These are phyloP conservation scores for Aspergillus brasiliensis DNA, from an alignment of 2,329 filamentous ascomycete species.

Conservation along the genomic window DNA sequence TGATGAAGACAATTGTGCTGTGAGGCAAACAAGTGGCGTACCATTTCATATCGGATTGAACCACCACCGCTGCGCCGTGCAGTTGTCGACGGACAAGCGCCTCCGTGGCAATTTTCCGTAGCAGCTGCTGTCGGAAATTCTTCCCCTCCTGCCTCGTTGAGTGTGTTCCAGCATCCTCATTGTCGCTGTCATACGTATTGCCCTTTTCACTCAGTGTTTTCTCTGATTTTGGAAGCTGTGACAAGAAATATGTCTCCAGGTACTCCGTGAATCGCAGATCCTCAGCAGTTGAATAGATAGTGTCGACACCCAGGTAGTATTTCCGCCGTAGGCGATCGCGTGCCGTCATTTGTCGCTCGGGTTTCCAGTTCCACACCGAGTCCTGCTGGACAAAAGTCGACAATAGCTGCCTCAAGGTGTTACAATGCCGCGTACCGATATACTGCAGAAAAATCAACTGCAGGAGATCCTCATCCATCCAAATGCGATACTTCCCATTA, in stretches of 20 bases:
- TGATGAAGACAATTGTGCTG: slow-evolving; percentile 45
- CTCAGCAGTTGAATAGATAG: background rate
- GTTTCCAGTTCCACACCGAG: slow-evolving; percentile 17
- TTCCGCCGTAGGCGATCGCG: slow-evolving; percentile 27
- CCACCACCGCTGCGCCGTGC: slow-evolving; percentile 38
- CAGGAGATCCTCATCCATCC: slow-evolving; percentile 51
- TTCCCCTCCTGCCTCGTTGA: slow-evolving; percentile 8
- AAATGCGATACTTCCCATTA: slow-evolving; percentile 51
- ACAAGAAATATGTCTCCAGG: slow-evolving; percentile 36
- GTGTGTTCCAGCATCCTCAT: slow-evolving; percentile 21
- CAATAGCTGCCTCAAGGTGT: slow-evolving; percentile 23
- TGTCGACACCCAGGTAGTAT: slow-evolving; percentile 25
- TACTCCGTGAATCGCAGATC: slow-evolving; percentile 25
- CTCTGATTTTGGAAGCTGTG: slow-evolving; percentile 33
- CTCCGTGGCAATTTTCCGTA: slow-evolving; percentile 45
- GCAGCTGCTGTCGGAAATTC: slow-evolving; percentile 42
- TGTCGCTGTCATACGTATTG: slow-evolving; percentile 28
- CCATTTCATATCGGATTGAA: slow-evolving; percentile 50
- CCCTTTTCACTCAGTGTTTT: slow-evolving; percentile 25
- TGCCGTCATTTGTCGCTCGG: slow-evolving; percentile 13
- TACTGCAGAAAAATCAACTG: slow-evolving; percentile 51
- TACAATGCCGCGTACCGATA: slow-evolving; percentile 42
- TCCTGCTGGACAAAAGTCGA: slow-evolving; percentile 11
- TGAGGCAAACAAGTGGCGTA: slow-evolving; percentile 49
- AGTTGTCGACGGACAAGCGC: slow-evolving; percentile 37